Conservation (phyloP, 768 basidiomycete genomes). For the Agrocybe pediades region DNA sequence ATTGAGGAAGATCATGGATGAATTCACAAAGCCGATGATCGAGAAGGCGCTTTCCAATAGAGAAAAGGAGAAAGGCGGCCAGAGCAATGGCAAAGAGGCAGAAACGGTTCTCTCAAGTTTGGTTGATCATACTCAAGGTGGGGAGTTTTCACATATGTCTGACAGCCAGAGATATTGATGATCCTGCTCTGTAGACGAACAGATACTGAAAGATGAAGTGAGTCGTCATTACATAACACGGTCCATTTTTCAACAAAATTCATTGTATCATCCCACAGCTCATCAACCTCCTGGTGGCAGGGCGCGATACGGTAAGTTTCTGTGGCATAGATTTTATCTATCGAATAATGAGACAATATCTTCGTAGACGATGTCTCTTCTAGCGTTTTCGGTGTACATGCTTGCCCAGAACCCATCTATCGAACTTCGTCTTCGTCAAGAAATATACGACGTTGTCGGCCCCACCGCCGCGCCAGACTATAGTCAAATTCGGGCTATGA, state of each 20-base stretch:
- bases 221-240: background rate
- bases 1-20: conserved; percentile 1
- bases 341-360: background rate
- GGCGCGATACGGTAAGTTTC: conserved; percentile 49
- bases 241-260: background rate
- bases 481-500: conserved; percentile 49
- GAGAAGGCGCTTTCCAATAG: conserved; percentile 10
- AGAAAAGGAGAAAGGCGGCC: background rate
- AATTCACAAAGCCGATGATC: conserved; percentile 15
- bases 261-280: conserved; percentile 10
- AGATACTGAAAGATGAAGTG: conserved; percentile 41
- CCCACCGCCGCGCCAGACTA: conserved; percentile 35
- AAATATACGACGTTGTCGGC: conserved; percentile 41
- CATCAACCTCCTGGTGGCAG: conserved; percentile 55
- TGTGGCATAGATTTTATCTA: background rate
- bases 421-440: conserved; percentile 37
- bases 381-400: conserved; percentile 47
- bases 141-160: background rate
- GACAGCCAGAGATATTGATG: background rate
- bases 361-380: conserved; percentile 36
- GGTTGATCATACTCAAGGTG: conserved; percentile 36
- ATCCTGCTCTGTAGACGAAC: conserved; percentile 25
- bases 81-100: background rate
- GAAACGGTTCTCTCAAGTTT: conserved; percentile 10
- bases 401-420: conserved; percentile 43